Conservation (phyloP, 192 early-diverging fungal genomes). For the Neocallimastix lanati region DNA sequence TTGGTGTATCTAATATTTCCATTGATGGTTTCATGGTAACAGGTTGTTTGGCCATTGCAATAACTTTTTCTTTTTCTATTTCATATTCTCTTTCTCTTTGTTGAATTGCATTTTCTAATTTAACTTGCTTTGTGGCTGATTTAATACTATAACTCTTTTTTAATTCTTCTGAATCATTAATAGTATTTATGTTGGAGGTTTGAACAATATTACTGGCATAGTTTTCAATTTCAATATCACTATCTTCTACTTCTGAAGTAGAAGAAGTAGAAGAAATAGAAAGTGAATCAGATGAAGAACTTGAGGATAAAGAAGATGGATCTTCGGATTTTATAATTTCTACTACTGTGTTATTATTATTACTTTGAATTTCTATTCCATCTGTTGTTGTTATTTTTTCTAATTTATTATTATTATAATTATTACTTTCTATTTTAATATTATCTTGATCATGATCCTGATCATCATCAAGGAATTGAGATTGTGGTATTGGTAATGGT, state of each 20-base stretch:
- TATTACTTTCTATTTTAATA: too few species aligned
- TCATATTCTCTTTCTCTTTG: neutral
- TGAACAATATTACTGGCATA: neutral
- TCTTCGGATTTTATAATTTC: neutral
- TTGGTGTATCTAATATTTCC: too few species aligned
- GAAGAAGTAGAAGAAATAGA: neutral
- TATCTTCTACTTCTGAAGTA: too few species aligned
- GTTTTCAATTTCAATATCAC: too few species aligned
- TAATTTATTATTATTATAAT: too few species aligned
- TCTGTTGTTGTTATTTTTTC: too few species aligned
- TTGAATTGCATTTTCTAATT: neutral
- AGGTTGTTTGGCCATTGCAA: too few species aligned
- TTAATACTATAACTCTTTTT: neutral
- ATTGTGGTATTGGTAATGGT: too few species aligned
- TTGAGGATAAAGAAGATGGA: neutral
- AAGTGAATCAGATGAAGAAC: neutral
- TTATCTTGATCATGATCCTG: too few species aligned
- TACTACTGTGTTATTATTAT: neutral
- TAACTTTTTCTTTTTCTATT: neutral
- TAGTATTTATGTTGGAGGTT: neutral
- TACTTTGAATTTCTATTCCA: too few species aligned
- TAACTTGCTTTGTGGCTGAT: neutral
- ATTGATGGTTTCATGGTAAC: too few species aligned
- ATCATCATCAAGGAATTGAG: too few species aligned
- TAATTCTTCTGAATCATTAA: neutral